Conservation (phyloP, 208 protist species). For the Wallacemonas rigidus region DNA sequence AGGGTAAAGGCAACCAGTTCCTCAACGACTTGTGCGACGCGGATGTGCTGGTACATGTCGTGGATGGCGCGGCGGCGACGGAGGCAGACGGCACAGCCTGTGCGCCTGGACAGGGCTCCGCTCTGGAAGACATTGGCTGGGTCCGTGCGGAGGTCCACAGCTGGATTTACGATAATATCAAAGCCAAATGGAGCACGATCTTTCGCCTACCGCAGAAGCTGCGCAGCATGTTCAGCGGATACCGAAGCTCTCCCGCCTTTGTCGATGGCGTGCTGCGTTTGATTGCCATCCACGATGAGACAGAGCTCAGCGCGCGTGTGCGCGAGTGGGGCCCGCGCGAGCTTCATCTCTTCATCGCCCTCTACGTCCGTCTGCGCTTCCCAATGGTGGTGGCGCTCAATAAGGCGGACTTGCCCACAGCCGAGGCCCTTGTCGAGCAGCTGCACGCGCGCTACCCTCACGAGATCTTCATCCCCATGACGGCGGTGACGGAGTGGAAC, state of each 20-base stretch:
- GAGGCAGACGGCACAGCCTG: conserved; percentile 87
- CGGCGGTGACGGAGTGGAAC: conserved; percentile 76
- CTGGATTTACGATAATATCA: conserved; percentile 95
- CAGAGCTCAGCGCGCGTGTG: conserved; percentile 36
- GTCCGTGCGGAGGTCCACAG: conserved; percentile 91
- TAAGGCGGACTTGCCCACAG: conserved; percentile 85
- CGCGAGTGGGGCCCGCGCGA: conserved; percentile 61
- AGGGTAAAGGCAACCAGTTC: conserved; percentile 94
- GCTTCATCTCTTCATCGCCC: conserved; percentile 89
- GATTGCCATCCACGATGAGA: conserved; percentile 51
- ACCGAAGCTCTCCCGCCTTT: conserved; percentile 77
- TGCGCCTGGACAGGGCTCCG: conserved; percentile 57
- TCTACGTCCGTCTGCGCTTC: conserved; percentile 90
- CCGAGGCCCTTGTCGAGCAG: conserved; percentile 33
- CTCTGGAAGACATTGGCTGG: conserved; percentile 89
- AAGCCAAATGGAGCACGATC: conserved; percentile 78
- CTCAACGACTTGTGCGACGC: conserved; percentile 95
- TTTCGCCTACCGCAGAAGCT: conserved; percentile 70
- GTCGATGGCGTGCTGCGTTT: conserved; percentile 67
- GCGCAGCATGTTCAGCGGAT: conserved; percentile 92
- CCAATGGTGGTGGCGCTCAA: conserved; percentile 93
- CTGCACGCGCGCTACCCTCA: conserved; percentile 64
- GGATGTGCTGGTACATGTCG: conserved; percentile 93
- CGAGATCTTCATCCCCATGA: conserved; percentile 79
- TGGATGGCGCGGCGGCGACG: conserved; percentile 90